Conservation (phyloP, 2,329 filamentous ascomycete genomes). For the Achaetomium macrosporum region DNA sequence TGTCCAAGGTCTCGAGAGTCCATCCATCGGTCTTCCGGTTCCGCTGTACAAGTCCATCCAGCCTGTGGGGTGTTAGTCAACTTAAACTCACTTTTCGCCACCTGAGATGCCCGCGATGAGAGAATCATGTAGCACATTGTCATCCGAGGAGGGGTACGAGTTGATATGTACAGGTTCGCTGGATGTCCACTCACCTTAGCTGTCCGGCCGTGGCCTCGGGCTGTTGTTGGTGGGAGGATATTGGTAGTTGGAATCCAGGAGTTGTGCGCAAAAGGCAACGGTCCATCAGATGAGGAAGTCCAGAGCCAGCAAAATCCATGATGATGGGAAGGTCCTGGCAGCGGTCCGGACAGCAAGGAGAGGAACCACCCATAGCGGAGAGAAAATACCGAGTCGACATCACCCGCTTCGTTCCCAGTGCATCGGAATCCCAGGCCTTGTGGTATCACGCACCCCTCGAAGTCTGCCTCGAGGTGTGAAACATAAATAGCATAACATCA, state of each 20-base stretch:
- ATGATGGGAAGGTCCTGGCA: constrained; percentile 25
- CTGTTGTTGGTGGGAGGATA: constrained; percentile 27
- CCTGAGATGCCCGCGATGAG: constrained; percentile 6
- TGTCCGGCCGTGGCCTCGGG: constrained; percentile 42
- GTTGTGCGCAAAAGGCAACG: constrained; percentile 7
- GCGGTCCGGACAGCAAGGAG: constrained; percentile 38
- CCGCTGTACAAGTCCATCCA: constrained; percentile 2
- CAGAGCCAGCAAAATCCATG: constrained; percentile 18
- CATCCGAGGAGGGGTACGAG: constrained; percentile 36
- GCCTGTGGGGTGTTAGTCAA: constrained; percentile 21
- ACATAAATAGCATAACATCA: constrained; percentile 22
- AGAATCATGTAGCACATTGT: constrained; percentile 23
- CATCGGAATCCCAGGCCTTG: constrained; percentile 24
- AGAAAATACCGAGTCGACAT: constrained; percentile 12
- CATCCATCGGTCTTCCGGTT: constrained; percentile 1
- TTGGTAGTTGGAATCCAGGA: constrained; percentile 18
- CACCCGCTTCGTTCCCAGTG: constrained; percentile 27
- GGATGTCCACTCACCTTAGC: constrained; percentile 47
- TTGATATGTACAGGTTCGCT: constrained; percentile 44
- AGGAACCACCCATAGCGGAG: constrained; percentile 28
- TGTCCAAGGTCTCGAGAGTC: background rate
- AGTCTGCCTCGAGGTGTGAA: constrained; percentile 9
- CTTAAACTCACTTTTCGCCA: constrained; percentile 10
- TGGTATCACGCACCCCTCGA: constrained; percentile 22
- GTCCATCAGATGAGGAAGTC: constrained; percentile 6